Base-by-base conservation (phyloP, 1,284 basidiomycete genomes). In the Lentinus polychrous region DNA sequence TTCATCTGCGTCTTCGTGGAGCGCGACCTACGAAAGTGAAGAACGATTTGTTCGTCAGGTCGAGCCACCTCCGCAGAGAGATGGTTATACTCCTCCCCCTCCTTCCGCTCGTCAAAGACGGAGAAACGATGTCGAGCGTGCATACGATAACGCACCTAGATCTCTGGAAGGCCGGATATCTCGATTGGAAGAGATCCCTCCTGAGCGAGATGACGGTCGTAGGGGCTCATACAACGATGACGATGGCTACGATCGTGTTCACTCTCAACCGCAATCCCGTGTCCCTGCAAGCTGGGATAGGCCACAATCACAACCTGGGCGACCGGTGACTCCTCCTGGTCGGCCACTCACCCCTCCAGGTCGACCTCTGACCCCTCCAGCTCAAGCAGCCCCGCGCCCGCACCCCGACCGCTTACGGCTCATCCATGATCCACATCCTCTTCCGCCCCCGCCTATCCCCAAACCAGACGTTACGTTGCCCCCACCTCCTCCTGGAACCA, bases 11-110 rank as follows among this genome's bases (percentile, higher is more conserved):
- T 35, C 34, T 20, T 45, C 44, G 12, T 45, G 44, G 44, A 34
- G 20, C 23, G 43, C 23, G 11, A n/a, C 23, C 20, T 31, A 7
- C n/a, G 23, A 45, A 12, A 33, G 4, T 22, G 44, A 45, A 20
- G 44, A 45, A 42, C 22, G 14, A 14, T n/a, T n/a, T 14, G 14
- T 22, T 20, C 40, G 23, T 18, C 17, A 22, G 17, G 32, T 39
- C 22, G 45, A 46, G n/a, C 15, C 38, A 5, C n/a, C 41, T 22
- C 47, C n/a, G 8, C 38, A 20, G 22, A 38, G 12, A n/a, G 45
- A 49, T 12, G 32, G n/a, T 14, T 41, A 41, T n/a, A 11, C 46
- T 24, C 5, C 27, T 11, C 20, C n/a, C 14, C 14, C 12, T n/a
- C 27, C 22, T 34, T n/a, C n/a, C n/a, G 27, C 31, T 34, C 18